Evolutionary conservation across 768 basidiomycete species (phyloP).

Genomic region (Pleurotus giganteus): DNA sequence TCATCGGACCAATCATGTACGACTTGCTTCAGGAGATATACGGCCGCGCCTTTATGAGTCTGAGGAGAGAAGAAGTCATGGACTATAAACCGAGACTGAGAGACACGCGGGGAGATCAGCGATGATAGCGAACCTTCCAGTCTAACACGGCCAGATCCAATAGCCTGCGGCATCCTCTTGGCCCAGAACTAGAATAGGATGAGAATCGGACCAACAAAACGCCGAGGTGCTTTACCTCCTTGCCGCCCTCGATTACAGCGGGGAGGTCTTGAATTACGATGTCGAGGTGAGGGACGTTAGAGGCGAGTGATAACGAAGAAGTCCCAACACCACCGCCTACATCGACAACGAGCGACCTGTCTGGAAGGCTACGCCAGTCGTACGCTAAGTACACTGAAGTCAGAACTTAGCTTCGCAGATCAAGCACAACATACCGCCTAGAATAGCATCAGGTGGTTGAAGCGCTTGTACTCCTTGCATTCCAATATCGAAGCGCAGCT

Average conservation of each 20-base stretch:
- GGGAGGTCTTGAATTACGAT: slow-evolving; percentile 49
- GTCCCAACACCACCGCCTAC: slow-evolving; percentile 54
- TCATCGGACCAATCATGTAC: slow-evolving; percentile 66
- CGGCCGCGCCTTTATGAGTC: slow-evolving; percentile 32
- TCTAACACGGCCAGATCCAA: not conserved
- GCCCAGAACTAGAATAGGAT: not conserved
- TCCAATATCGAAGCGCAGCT: slow-evolving; percentile 21
- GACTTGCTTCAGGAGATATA: slow-evolving; percentile 57
- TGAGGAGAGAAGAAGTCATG: slow-evolving; percentile 43
- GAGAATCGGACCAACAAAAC: not conserved
- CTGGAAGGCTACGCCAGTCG: slow-evolving; percentile 40
- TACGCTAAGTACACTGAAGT: slow-evolving; percentile 30
- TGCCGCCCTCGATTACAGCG: slow-evolving; percentile 39
- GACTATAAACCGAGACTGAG: slow-evolving; percentile 12
- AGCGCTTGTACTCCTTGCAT: slow-evolving; percentile 20
- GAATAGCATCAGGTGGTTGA: slow-evolving; percentile 15
- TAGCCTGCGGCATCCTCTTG: not conserved
- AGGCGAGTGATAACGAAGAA: slow-evolving; percentile 20
- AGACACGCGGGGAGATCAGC: slow-evolving; percentile 22
- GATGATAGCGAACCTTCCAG: not conserved
- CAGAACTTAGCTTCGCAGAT: not conserved
- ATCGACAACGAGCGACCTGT: slow-evolving; percentile 42
- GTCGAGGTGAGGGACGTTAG: slow-evolving; percentile 23
- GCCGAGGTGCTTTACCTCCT: slow-evolving; percentile 22
- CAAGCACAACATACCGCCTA: slow-evolving; percentile 13